Conservation (phyloP, 306 rosid genomes). For the Rosa chinensis region DNA sequence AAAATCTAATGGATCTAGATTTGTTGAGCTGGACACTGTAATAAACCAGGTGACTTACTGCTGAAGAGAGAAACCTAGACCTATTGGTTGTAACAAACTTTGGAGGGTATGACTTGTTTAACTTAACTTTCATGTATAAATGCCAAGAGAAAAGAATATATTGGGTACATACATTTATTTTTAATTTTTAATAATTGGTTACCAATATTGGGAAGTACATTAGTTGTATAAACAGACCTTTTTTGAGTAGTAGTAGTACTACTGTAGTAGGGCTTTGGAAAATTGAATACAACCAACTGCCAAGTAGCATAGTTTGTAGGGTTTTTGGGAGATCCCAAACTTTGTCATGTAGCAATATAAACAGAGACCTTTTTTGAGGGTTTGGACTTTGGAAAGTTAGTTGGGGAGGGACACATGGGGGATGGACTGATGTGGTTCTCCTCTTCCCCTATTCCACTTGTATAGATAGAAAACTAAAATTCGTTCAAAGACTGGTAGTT, state of each 20-base stretch:
- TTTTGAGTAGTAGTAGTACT: no score
- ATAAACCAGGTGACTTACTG: conserved; percentile 1
- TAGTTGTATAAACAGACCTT: no score
- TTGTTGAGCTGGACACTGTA: not conserved
- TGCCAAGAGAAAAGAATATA: not conserved
- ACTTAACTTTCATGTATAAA: not conserved
- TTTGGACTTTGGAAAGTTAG: conserved; percentile 28
- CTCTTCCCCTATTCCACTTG: no score
- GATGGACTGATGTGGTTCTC: not conserved
- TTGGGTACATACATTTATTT: not conserved
- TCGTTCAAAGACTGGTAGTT: conserved; percentile 29
- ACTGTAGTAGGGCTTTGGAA: not conserved
- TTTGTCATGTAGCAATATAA: conserved; percentile 1
- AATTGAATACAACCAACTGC: not conserved
- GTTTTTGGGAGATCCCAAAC: not conserved
- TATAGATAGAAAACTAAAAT: not conserved
- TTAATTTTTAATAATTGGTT: no score
- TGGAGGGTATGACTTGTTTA: conserved; percentile 3
- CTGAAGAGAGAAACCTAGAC: not conserved
- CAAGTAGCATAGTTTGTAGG: not conserved
- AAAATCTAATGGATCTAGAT: no score
- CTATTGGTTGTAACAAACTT: not conserved
- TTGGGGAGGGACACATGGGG: conserved; percentile 8
- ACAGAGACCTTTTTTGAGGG: not conserved
- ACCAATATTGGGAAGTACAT: not conserved